Base-by-base conservation (phyloP, 805 yeast species). In the Saccharomycopsis vini region DNA sequence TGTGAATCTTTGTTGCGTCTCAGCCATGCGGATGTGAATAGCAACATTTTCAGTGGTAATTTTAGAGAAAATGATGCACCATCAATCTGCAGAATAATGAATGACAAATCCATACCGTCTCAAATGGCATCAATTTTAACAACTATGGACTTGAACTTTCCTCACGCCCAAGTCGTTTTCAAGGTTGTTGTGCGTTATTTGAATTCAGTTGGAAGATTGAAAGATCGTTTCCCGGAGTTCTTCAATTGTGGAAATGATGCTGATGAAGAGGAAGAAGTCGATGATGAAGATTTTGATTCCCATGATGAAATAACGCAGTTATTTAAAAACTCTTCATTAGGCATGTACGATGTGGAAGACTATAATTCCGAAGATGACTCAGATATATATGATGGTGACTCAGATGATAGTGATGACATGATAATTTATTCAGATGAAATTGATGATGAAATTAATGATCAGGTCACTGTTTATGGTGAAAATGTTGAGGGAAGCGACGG, bases 281-380 rank as follows among this genome's bases (percentile, higher is more conserved):
- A 62, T 18, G 71, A 63, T 18, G 77, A 72, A 22, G 86, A 80
- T 30, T 36, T 43, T 39, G 67, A 66, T 34, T 64, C 66, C 18
- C 77, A 73, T 30, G 94, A 82, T 42, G 90, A 86, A 42, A 75
- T 88, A 0, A 88, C 95, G 0, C 89, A 89, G 58, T 66, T 89
- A 55, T 78, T 90, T 61, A 68, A 81, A 32, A 89, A 92, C 57
- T 89, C 97, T 0, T 85, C 97, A 0, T 67, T 90, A 33, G 97
- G 96, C 1, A 89, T 90, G 94, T 90, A 82, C 58, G 97, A 90
- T 54, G 79, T 84, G 32, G 84, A 72, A 28, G 92, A 81, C 41
- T 71, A 74, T 29, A 81, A 77, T 50, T 74, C 75, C 36, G 82
- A 78, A 28, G 81, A 75, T 10, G 79, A 73, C 6, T 74, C 67